These are phyloP conservation scores for Mucuna pruriens DNA, from an alignment of 306 rosid genomes.

Conservation along the genomic window DNA sequence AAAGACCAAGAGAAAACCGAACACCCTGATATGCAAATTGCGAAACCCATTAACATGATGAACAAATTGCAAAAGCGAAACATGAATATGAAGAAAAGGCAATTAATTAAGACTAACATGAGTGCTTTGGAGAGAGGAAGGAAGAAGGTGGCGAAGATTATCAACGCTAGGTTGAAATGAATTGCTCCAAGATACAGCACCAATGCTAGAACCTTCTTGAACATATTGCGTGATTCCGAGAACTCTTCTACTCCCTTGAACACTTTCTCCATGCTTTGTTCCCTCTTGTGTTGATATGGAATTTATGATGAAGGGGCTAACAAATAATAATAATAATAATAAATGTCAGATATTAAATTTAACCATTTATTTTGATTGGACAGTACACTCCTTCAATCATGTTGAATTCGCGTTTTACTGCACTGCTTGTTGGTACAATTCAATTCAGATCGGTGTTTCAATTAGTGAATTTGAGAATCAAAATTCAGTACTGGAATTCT, in stretches of 20 bases:
- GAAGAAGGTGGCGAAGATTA: conserved; percentile 57
- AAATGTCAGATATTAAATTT: too few relatives aligned
- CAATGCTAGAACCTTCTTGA: conserved; percentile 52
- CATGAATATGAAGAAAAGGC: too few relatives aligned
- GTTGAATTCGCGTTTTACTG: too few relatives aligned
- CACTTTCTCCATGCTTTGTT: conserved; percentile 35
- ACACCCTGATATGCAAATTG: conserved; percentile 50
- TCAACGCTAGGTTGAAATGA: conserved; percentile 57
- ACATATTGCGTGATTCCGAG: conserved; percentile 14
- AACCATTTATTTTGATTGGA: too few relatives aligned
- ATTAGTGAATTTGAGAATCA: too few relatives aligned
- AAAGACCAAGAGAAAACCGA: conserved; percentile 55
- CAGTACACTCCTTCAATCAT: too few relatives aligned
- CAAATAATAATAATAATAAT: too few relatives aligned
- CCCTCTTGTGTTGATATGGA: not conserved
- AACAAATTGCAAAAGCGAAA: too few relatives aligned
- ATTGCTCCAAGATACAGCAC: conserved; percentile 66
- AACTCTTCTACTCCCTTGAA: conserved; percentile 38
- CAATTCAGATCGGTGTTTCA: too few relatives aligned
- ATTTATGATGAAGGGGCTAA: not conserved
- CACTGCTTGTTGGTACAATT: too few relatives aligned
- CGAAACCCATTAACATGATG: too few relatives aligned
- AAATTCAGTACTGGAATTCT: too few relatives aligned
- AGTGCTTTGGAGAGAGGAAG: conserved; percentile 65
- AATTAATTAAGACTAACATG: conserved; percentile 33